Conservation (phyloP, 73 alveolate species). For the Tetrahymena thermophila region DNA sequence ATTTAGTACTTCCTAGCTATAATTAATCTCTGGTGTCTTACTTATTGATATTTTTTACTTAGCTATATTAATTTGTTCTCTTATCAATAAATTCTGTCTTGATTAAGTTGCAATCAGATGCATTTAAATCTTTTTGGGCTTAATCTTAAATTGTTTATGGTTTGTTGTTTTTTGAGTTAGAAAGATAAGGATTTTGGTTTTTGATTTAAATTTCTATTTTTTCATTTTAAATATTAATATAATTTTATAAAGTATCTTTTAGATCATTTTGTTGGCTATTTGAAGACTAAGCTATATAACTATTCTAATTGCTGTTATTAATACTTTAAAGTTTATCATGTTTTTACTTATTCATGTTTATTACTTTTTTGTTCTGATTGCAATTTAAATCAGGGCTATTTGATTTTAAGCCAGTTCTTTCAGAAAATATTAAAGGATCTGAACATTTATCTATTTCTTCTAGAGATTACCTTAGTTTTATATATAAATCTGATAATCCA, state of each 20-base stretch:
- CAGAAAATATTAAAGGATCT: not conserved
- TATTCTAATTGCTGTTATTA: too few relatives aligned
- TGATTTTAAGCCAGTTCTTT: not conserved
- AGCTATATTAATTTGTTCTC: not conserved
- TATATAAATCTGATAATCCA: not conserved
- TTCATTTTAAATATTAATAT: not conserved
- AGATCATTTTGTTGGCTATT: not conserved
- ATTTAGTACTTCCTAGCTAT: not conserved
- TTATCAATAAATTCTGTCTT: not conserved
- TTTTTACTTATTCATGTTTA: too few relatives aligned
- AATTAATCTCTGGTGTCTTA: not conserved
- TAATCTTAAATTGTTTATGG: not conserved
- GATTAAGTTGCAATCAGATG: not conserved
- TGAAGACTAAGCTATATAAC: not conserved
- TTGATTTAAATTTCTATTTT: not conserved
- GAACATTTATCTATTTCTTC: not conserved
- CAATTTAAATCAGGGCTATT: not conserved
- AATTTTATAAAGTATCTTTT: not conserved
- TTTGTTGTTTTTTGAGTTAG: not conserved
- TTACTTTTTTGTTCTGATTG: not conserved
- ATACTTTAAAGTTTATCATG: not conserved
- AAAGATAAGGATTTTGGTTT: not conserved
- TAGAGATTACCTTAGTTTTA: not conserved
- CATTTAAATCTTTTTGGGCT: not conserved
- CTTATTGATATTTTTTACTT: not conserved